A percentile compares a stretch with the other conserved stretches of the same genome.
These are phyloP conservation scores for Trypanosoma congolense DNA, from an alignment of 208 protist species.

Conservation along the genomic window DNA sequence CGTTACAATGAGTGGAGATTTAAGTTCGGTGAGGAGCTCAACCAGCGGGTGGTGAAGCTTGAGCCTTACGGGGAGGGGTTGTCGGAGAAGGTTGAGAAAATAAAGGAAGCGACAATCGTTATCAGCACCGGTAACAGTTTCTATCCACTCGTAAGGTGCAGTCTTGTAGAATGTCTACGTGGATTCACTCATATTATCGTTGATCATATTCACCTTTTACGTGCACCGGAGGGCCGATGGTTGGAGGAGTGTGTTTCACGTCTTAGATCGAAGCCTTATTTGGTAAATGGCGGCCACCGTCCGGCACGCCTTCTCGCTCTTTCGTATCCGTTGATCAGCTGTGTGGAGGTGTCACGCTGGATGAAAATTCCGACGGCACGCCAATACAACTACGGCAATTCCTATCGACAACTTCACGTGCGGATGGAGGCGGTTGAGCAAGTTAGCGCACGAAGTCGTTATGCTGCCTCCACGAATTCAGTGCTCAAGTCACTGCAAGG, in stretches of 20 bases:
- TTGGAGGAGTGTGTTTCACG: conserved; percentile 85
- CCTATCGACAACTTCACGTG: conserved; percentile 67
- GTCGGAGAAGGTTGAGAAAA: conserved; percentile 16
- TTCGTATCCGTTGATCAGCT: conserved; percentile 84
- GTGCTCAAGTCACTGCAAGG: conserved; percentile 54
- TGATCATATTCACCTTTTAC: conserved; percentile 80
- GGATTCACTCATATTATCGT: conserved; percentile 75
- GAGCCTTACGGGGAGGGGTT: conserved; percentile 15
- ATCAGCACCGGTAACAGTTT: conserved; percentile 53
- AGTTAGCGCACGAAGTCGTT: conserved; percentile 43
- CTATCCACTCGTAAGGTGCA: conserved; percentile 42
- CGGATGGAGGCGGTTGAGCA: conserved; percentile 52
- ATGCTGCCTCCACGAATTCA: conserved; percentile 54
- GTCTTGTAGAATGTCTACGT: conserved; percentile 29
- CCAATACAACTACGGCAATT: conserved; percentile 80
- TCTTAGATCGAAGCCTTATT: conserved; percentile 55
- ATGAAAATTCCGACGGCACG: conserved; percentile 45
- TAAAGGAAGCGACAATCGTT: conserved; percentile 43
- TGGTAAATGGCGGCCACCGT: conserved; percentile 36
- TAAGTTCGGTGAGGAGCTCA: conserved; percentile 72
- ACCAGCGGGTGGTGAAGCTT: conserved; percentile 54
- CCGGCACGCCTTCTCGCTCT: conserved; percentile 77
- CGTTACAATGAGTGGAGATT: conserved; percentile 75
- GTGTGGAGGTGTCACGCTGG: conserved; percentile 78
- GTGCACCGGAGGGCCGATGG: conserved; percentile 59